A percentile compares a stretch with the other conserved stretches of the same genome.
Conservation (phyloP, 441 rosid genomes). For the Dalechampia spathulata region DNA sequence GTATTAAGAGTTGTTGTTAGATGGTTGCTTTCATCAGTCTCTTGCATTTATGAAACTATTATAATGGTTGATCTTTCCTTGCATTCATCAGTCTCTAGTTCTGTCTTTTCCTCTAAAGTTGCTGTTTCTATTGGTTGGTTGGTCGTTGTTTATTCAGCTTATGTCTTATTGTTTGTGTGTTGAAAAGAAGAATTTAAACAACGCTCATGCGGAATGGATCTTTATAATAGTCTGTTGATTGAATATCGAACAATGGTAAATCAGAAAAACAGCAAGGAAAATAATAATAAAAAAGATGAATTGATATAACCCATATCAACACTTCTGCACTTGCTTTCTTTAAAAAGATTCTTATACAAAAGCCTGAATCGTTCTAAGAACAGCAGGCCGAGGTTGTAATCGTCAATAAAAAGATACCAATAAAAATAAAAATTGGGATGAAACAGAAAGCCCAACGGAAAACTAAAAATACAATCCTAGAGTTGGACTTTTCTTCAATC, state of each 20-base stretch:
- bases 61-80: not conserved
- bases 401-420: conserved; percentile 14
- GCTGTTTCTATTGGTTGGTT: not conserved
- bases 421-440: not conserved
- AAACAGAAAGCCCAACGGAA: conserved; percentile 12
- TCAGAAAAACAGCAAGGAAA: too few species aligned
- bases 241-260: too few species aligned
- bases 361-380: conserved; percentile 30
- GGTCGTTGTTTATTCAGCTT: not conserved
- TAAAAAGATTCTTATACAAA: conserved; percentile 27
- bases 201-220: too few species aligned
- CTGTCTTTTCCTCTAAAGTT: conserved; percentile 3
- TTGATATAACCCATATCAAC: too few species aligned
- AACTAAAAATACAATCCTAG: not conserved
- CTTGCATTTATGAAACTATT: conserved; percentile 4
- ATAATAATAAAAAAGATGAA: too few species aligned
- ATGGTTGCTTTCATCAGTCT: conserved; percentile 3
- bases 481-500: too few species aligned
- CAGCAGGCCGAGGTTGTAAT: conserved; percentile 54
- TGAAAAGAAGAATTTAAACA: too few species aligned
- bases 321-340: too few species aligned
- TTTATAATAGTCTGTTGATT: too few species aligned
- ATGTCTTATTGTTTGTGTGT: not conserved
- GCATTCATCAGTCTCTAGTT: too few species aligned
- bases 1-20: too few species aligned